These are phyloP conservation scores for Annulohypoxylon maeteangense DNA, from an alignment of 495 filamentous ascomycete species.

Conservation along the genomic window DNA sequence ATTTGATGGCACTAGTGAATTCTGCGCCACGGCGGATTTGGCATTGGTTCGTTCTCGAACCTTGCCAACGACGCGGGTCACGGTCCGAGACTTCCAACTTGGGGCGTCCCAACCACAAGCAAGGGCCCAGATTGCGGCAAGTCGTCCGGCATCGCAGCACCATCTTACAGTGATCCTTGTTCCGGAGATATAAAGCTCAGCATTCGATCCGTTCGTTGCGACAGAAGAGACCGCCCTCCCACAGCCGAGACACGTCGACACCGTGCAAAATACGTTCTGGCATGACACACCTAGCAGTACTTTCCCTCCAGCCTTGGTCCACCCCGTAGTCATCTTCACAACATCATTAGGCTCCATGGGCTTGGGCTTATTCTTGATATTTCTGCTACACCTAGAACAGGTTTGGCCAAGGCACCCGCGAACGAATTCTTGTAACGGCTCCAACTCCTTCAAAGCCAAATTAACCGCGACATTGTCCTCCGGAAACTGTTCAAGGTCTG, in stretches of 20 bases:
- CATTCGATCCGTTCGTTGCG: no score
- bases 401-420: not conserved
- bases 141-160: slow-evolving; percentile 49
- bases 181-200: not conserved
- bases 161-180: slow-evolving; percentile 33
- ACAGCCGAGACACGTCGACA: slow-evolving; percentile 29
- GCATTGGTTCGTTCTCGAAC: slow-evolving; percentile 12
- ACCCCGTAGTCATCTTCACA: slow-evolving; percentile 22
- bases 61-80: slow-evolving; percentile 16
- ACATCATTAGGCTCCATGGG: slow-evolving; percentile 2
- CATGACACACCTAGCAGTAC: slow-evolving; percentile 24
- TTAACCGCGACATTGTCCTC: slow-evolving; percentile 1
- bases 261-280: slow-evolving; percentile 3
- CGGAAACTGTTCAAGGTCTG: not conserved
- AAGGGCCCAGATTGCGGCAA: slow-evolving; percentile 49
- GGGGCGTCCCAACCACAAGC: slow-evolving; percentile 44
- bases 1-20: not conserved
- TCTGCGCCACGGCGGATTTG: not conserved
- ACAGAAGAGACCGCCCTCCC: not conserved
- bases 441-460: not conserved
- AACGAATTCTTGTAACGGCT: slow-evolving; percentile 27
- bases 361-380: not conserved
- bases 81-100: not conserved
- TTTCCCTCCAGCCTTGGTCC: slow-evolving; percentile 2
- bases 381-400: slow-evolving; percentile 21